Base-by-base conservation (phyloP, 148 eudicot species). In the Pharnaceum exiguum region DNA sequence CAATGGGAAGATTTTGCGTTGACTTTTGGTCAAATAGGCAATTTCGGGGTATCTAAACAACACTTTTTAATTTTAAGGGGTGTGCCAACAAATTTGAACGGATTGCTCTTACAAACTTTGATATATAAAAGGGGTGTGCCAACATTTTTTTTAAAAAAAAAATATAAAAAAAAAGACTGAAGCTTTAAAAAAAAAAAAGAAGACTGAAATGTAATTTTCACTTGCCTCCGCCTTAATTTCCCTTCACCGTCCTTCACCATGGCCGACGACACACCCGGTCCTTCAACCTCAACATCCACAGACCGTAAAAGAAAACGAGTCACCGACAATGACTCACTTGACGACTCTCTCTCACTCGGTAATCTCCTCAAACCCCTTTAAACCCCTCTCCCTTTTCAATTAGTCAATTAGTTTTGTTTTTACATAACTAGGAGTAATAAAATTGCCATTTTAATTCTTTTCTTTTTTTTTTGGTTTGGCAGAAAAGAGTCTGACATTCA, bases 401-500 rank as follows among this genome's bases (percentile, higher is more conserved):
- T 39, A 3, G 3, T 53, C 19, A 56, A 7, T 51, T 19, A 28
- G 17, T 21, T 18, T 16, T 37, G 30, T 33, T 13, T 33, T 32
- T 23, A n/a, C 2, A 46, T 2, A 7, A 33, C 31, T 42, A 15
- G 18, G 0, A 55, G 0, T 5, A 16, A 1, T 16, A 7, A 9
- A 27, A 37, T 35, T 38, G 35, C 3, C 17, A 37, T 19, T 39
- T 25, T 24, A 8, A 10, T 17, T 16, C 0, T 4, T 7, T 2
- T 32, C n/a, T 42, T 16, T 17, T 22, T 45, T n/a, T 46, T 46
- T 10, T 22, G 27, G 28, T 50, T 50, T 51, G 26, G 72, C 72
- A 85, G 98, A 81, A 77, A 86, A 77, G 30, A 73, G 79, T 69
- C 77, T 85, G 23, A 73, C 67, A 9, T 91, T 91, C 51, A 91